Conservation (phyloP, 495 filamentous ascomycete species). For the Clohesyomyces aquaticus region DNA sequence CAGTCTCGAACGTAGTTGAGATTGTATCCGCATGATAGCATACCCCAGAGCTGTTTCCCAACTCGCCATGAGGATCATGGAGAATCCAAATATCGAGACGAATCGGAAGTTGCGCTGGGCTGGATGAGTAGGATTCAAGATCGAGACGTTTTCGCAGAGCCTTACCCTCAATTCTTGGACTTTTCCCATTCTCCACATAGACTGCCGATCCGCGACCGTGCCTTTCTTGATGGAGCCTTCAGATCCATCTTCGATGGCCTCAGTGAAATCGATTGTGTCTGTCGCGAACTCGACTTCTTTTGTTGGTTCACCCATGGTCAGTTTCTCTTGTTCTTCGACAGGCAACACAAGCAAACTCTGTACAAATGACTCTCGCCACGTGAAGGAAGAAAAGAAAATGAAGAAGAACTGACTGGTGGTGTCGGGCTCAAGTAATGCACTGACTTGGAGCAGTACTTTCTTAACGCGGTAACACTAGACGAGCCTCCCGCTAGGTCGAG, state of each 20-base stretch:
- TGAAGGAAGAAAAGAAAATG: no score
- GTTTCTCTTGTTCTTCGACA: no score
- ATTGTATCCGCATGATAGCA: neutral
- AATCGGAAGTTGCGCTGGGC: constrained; percentile 38
- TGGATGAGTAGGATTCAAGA: neutral
- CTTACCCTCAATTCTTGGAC: constrained; percentile 35
- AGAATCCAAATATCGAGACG: constrained; percentile 40
- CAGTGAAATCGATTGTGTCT: constrained; percentile 3
- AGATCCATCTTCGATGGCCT: constrained; percentile 18
- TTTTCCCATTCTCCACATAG: constrained; percentile 39
- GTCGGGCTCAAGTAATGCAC: no score
- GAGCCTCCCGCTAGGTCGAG: no score
- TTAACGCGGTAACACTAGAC: no score
- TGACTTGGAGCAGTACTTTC: no score
- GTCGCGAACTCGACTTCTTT: neutral
- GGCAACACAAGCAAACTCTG: no score
- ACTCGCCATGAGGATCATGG: constrained; percentile 36
- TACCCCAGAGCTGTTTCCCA: constrained; percentile 34
- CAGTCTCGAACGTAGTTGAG: neutral
- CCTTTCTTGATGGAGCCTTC: constrained; percentile 28
- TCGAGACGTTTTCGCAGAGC: neutral
- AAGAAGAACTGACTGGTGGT: no score
- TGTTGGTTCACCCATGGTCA: neutral
- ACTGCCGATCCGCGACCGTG: constrained; percentile 24
- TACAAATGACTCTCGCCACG: no score